These are phyloP conservation scores for Ceratocystis diversiconidia DNA, from an alignment of 2,329 filamentous ascomycete genomes.

Conservation along the genomic window DNA sequence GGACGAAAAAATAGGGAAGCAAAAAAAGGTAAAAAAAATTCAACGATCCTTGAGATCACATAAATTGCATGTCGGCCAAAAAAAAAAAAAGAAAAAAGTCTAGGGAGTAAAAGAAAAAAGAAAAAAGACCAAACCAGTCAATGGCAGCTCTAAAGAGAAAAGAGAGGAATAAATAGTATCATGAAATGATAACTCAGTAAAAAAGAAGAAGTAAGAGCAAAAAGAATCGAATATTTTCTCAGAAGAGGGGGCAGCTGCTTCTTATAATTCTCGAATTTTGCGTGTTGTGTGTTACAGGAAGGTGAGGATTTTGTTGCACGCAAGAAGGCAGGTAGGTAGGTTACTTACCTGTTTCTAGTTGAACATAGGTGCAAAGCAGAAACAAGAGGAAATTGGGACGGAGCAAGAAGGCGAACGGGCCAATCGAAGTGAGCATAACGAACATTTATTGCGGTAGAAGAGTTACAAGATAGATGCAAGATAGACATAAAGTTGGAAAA, in stretches of 20 bases:
- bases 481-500: background rate
- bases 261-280: background rate
- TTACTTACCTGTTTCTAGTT: background rate
- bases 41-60: slow-evolving; percentile 2
- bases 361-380: background rate
- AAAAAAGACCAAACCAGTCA: background rate
- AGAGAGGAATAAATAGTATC: background rate
- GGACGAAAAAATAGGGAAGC: too few species aligned
- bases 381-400: too few species aligned
- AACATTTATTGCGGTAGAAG: background rate
- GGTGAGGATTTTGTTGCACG: slow-evolving; percentile 1
- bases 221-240: slow-evolving; percentile 12
- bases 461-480: background rate
- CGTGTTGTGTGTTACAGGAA: background rate
- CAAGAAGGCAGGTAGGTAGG: too few species aligned
- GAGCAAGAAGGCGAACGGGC: background rate
- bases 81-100: slow-evolving; percentile 19
- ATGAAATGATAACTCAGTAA: slow-evolving; percentile 18
- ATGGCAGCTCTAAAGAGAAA: background rate
- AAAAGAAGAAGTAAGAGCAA: slow-evolving; percentile 1
- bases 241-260: slow-evolving; percentile 12
- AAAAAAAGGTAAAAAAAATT: slow-evolving; percentile 7
- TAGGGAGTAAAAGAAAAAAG: slow-evolving; percentile 20
- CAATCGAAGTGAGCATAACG: background rate
- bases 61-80: slow-evolving; percentile 9